phyloP scores from a whole-genome alignment of 768 basidiomycete genomes.

The Asterophora parasitica region DNA sequence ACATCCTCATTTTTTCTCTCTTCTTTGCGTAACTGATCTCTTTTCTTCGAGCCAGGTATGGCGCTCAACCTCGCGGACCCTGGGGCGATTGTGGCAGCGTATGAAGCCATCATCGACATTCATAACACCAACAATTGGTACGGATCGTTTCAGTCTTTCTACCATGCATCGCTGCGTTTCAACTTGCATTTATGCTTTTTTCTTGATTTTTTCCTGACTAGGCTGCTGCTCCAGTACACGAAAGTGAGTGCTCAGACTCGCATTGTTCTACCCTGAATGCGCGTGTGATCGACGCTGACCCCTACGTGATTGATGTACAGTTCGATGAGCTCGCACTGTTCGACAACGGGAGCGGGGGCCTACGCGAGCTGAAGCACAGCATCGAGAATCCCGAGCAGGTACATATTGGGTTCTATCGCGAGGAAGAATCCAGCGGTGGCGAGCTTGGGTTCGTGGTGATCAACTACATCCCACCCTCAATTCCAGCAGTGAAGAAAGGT shows the following conservation, averaged over 20 bases:
- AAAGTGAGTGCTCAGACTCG: constrained; percentile 13
- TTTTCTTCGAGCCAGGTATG: constrained; percentile 9
- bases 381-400: constrained; percentile 34
- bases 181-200: background rate
- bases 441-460: constrained; percentile 38
- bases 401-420: constrained; percentile 43
- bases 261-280: background rate
- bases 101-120: constrained; percentile 17
- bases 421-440: constrained; percentile 25
- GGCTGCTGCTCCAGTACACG: constrained; percentile 19
- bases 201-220: background rate
- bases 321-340: constrained; percentile 35
- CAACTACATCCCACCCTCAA: constrained; percentile 39
- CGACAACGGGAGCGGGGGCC: constrained; percentile 36
- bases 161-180: background rate
- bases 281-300: constrained; percentile 4
- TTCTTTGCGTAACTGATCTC: constrained; percentile 1
- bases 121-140: constrained; percentile 17
- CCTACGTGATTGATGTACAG: constrained; percentile 18
- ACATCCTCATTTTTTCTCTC: background rate
- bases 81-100: constrained; percentile 16
- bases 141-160: background rate
- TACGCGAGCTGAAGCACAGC: constrained; percentile 42
- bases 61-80: constrained; percentile 18
- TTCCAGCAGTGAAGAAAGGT: constrained; percentile 35